Evolutionary conservation across 2,329 filamentous ascomycete species (phyloP).

Genomic region (Colletotrichum limetticola): DNA sequence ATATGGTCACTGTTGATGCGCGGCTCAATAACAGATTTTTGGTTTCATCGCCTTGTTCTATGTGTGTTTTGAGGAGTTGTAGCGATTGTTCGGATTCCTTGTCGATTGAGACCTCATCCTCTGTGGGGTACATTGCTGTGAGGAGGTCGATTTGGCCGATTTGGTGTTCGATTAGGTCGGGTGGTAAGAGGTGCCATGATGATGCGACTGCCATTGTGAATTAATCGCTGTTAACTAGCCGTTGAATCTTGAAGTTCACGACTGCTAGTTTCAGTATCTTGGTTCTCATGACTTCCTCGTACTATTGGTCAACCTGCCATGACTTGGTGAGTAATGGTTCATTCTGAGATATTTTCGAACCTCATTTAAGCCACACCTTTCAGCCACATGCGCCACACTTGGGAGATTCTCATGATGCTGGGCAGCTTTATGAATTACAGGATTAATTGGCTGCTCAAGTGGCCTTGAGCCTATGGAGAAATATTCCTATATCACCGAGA

Average conservation of each 20-base stretch:
- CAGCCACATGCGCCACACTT: slow-evolving; percentile 15
- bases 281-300: background rate
- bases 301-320: background rate
- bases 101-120: slow-evolving; percentile 40
- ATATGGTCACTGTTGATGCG: slow-evolving; percentile 35
- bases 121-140: slow-evolving; percentile 60
- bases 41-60: background rate
- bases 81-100: background rate
- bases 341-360: slow-evolving; percentile 2
- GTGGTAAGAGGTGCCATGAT: slow-evolving; percentile 43
- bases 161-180: slow-evolving; percentile 59
- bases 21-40: background rate
- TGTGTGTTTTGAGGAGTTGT: background rate
- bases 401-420: background rate
- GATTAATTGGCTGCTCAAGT: background rate
- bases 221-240: background rate
- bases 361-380: background rate
- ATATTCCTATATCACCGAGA: background rate
- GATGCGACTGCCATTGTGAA: slow-evolving; percentile 7
- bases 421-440: too few species aligned
- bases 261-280: too few species aligned
- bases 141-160: slow-evolving; percentile 62
- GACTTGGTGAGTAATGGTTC: background rate
- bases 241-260: too few species aligned
- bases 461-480: too few species aligned